Evolutionary conservation across 179 eudicot genomes (phyloP).

Genomic region (Vitellaria paradoxa): DNA sequence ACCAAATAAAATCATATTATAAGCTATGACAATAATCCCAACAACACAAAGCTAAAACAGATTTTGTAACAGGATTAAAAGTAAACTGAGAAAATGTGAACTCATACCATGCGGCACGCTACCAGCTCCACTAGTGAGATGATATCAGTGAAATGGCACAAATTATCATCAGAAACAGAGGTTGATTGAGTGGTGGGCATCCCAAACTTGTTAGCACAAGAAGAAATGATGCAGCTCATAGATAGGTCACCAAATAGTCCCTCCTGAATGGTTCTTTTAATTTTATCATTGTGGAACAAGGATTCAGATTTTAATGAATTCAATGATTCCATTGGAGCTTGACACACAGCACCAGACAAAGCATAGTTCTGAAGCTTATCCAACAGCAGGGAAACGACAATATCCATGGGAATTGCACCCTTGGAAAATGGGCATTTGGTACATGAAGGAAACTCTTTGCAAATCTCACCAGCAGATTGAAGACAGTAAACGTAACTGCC

Average conservation of each 20-base stretch:
- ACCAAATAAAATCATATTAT: slow-evolving; percentile 8
- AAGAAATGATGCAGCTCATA: not conserved
- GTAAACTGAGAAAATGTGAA: slow-evolving; percentile 3
- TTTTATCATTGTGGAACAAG: not conserved
- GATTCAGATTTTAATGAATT: slow-evolving; percentile 14
- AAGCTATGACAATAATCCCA: not conserved
- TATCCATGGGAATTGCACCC: slow-evolving; percentile 47
- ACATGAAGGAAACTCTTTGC: slow-evolving; percentile 37
- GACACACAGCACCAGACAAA: slow-evolving; percentile 5
- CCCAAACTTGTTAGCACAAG: slow-evolving; percentile 7
- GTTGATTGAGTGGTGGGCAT: slow-evolving; percentile 10
- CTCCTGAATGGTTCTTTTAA: slow-evolving; percentile 1
- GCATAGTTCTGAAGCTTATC: slow-evolving; percentile 39
- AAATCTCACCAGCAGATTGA: slow-evolving; percentile 18
- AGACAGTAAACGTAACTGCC: slow-evolving; percentile 13
- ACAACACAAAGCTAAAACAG: not conserved
- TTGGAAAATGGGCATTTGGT: slow-evolving; percentile 64
- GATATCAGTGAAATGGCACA: slow-evolving; percentile 40
- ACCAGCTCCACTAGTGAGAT: slow-evolving; percentile 72
- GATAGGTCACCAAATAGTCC: not conserved
- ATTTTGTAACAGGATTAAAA: not conserved
- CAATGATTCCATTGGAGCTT: slow-evolving; percentile 18
- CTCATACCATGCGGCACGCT: slow-evolving; percentile 59
- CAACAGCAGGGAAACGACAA: slow-evolving; percentile 44
- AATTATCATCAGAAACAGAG: slow-evolving; percentile 16